These are phyloP conservation scores for Kluyveromyces wickerhamii DNA, from an alignment of 805 yeast genomes.

Conservation along the genomic window DNA sequence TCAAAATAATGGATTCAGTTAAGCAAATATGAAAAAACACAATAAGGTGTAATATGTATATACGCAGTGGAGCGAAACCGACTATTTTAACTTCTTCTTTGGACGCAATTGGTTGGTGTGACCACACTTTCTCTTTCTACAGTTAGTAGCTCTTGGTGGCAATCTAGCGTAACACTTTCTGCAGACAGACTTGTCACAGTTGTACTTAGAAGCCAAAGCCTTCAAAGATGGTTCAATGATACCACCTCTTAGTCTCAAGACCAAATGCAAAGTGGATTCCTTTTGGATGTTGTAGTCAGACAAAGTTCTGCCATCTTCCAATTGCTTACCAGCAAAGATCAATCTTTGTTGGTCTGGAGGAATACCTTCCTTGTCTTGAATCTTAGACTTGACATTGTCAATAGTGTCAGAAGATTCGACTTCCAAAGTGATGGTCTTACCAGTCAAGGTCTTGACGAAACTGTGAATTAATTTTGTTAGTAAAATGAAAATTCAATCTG, in stretches of 20 bases:
- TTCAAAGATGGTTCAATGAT: slow-evolving; percentile 99
- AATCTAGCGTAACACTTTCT: slow-evolving; percentile 99
- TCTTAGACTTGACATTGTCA: slow-evolving; percentile 97
- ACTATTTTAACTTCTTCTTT: slow-evolving; percentile 97
- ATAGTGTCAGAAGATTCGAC: slow-evolving; percentile 98
- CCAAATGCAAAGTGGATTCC: slow-evolving; percentile 96
- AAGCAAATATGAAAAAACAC: slow-evolving; percentile 5
- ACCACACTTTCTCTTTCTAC: slow-evolving; percentile 99
- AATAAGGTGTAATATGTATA: slow-evolving; percentile 2
- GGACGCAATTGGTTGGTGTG: slow-evolving; percentile 99
- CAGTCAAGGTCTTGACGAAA: slow-evolving; percentile 81
- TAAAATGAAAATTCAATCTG: slow-evolving; percentile 1
- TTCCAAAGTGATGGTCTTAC: slow-evolving; percentile 95
- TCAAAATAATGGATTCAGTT: slow-evolving; percentile 5
- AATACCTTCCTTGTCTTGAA: slow-evolving; percentile 98
- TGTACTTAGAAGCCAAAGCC: slow-evolving; percentile 98
- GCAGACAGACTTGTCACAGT: slow-evolving; percentile 99
- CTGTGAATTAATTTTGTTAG: slow-evolving; percentile 21
- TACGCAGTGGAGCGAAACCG: slow-evolving; percentile 33
- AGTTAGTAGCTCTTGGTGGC: slow-evolving; percentile 99
- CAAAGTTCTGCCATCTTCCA: slow-evolving; percentile 98
- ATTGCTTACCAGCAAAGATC: slow-evolving; percentile 99
- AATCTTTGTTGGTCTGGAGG: slow-evolving; percentile 99
- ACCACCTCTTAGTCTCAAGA: slow-evolving; percentile 96
- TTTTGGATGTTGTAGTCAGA: slow-evolving; percentile 99